Evolutionary conservation across 176 grass and related monocot genomes (phyloP), one percentile per base, ranked within the genome.

Genomic region (Triticum monococcum): DNA sequence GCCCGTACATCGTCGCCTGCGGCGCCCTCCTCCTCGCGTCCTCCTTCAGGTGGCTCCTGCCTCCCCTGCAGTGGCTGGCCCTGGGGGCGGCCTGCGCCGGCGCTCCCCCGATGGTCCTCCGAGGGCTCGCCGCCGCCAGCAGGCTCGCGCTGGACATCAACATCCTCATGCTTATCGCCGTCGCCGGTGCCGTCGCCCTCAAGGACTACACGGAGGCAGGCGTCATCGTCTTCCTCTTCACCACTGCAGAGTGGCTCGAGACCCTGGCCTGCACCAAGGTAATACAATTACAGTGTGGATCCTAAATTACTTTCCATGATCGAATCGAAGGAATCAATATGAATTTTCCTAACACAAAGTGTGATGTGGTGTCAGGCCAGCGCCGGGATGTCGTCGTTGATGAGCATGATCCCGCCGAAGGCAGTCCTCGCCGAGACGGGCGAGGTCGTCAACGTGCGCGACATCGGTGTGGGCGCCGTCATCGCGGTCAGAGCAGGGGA

Each of bases 161-260:
- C 75, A 76, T 90, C 36, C 54, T 59, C 54, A 59, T 59, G 54
- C 54, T 59, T 9, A 22, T 82, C 41, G 85, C 63, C 14, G 54
- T 59, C 3, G 54, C 6, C 18, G 93, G 95, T 13, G 87, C 95
- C 1, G 60, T 86, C 14, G 87, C 80, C 8, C 87, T 98, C 62
- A 43, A 48, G 43, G 86, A 93, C 81, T 98, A 50, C 84, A 33
- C 72, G 5, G 93, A 98, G 88, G 91, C 93, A 4, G 95, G 83
- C 5, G 83, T 67, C 9, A 87, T 95, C 68, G 93, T 98, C 11
- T 95, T 98, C 92, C 91, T 98, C 84, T 98, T 98, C 82, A 93
- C 87, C 24, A 25, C 71, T 11, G 93, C 93, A 2, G 93, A 98
- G 77, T 98, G 95, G 95, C 83, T 98, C 3, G 91, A 98, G 88